phyloP scores from a whole-genome alignment of 2,329 filamentous ascomycete genomes.

The Neofusicoccum parvum region DNA sequence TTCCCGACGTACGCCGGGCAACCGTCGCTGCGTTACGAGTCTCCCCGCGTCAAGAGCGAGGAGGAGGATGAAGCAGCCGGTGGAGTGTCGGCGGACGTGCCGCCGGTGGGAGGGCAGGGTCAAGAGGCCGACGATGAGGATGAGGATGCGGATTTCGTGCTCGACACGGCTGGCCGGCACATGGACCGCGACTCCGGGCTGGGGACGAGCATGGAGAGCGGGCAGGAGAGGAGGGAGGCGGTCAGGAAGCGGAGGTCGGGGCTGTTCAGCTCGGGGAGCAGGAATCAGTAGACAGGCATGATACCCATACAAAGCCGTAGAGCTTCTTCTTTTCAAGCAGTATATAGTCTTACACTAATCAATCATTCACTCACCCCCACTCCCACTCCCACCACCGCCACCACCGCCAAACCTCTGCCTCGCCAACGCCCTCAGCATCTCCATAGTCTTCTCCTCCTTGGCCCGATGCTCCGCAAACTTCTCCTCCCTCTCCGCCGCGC shows the following conservation, averaged over 20 bases:
- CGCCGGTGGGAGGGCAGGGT: not conserved
- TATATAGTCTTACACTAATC: too few species aligned
- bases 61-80: constrained; percentile 29
- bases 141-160: constrained; percentile 46
- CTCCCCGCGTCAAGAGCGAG: constrained; percentile 32
- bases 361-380: not conserved
- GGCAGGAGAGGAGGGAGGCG: constrained; percentile 27
- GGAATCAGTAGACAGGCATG: not conserved
- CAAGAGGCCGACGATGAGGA: constrained; percentile 42
- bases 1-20: constrained; percentile 53
- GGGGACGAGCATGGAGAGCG: constrained; percentile 52
- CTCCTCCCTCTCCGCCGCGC: constrained; percentile 78
- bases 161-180: constrained; percentile 33
- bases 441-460: constrained; percentile 84
- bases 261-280: not conserved
- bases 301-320: not conserved
- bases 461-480: constrained; percentile 67
- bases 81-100: not conserved
- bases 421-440: constrained; percentile 76
- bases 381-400: not conserved
- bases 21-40: constrained; percentile 43
- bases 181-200: constrained; percentile 47
- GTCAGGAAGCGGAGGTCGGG: constrained; percentile 26
- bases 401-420: constrained; percentile 62
- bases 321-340: not conserved